These are phyloP conservation scores for Thermothielavioides terrestris DNA, from an alignment of 495 filamentous ascomycete species.

Conservation along the genomic window DNA sequence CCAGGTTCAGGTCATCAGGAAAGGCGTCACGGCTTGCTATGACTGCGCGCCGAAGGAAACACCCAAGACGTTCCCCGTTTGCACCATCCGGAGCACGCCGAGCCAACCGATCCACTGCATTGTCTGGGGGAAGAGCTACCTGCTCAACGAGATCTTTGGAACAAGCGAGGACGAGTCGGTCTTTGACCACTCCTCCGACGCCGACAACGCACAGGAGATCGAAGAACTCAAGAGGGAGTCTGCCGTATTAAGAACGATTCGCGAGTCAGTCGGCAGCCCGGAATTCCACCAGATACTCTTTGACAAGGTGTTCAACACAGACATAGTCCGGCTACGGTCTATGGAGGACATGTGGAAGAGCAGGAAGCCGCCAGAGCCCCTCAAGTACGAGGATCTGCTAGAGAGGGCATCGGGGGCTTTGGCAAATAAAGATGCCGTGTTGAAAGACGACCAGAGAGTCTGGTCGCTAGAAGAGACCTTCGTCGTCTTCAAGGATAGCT, in stretches of 20 bases:
- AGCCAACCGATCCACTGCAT: constrained; percentile 97
- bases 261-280: constrained; percentile 69
- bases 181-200: constrained; percentile 68
- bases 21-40: constrained; percentile 92
- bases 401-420: constrained; percentile 39
- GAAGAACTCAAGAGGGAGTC: constrained; percentile 76
- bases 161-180: constrained; percentile 75
- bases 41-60: constrained; percentile 84
- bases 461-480: constrained; percentile 81
- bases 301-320: constrained; percentile 82
- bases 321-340: constrained; percentile 72
- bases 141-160: constrained; percentile 90
- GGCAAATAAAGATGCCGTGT: constrained; percentile 44
- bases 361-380: constrained; percentile 59
- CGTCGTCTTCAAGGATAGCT: constrained; percentile 75
- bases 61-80: constrained; percentile 88
- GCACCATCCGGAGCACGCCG: constrained; percentile 91
- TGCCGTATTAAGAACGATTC: constrained; percentile 71
- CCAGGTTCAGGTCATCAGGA: constrained; percentile 93
- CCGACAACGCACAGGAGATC: constrained; percentile 83
- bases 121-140: constrained; percentile 97
- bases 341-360: constrained; percentile 98
- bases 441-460: constrained; percentile 60
- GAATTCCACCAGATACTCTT: constrained; percentile 79
- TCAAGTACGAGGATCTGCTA: constrained; percentile 51